Evolutionary conservation across 2,329 filamentous ascomycete genomes (phyloP), one percentile per base, ranked within the genome.

Genomic region (Periglandula ipomoeae): DNA sequence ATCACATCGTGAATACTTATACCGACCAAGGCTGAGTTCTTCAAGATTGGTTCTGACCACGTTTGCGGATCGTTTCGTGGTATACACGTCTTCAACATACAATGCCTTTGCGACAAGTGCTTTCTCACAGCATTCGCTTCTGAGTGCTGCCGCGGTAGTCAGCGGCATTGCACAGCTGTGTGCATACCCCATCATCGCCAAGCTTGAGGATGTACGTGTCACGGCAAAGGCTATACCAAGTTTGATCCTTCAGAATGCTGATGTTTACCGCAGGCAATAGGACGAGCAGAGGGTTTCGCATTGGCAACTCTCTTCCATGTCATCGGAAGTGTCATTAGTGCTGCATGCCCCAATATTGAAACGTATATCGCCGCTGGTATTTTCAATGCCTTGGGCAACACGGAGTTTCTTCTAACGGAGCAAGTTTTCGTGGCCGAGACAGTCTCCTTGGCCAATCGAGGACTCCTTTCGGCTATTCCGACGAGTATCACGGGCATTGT

Each of bases 351-450:
- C 5, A 71, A 73, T 44, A 68, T 80, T 4, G 65, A 67, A n/a
- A 74, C 72, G 0, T 81, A 76, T 57, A 70, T 75, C 49, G 58
- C 75, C 3, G 76, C 73, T 7, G 71, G 77, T 43, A 75, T 84
- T 8, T 79, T 84, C 49, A 82, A 82, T 55, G 72, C 73, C n/a
- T 72, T 79, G 38, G 80, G 81, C n/a, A 60, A 59, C 10, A 62
- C 61, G 0, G 61, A 60, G 15, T 66, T 62, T 46, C 54, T 52
- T 11, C 62, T 66, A 13, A 65, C 60, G 52, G 61, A 65, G 44
- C 62, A 66, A 43, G 59, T 84, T 20, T 79, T 84, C 57, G 78
- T 80, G 49, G 76, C 80, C 27, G 81, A 85, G 55, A 79, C 77
- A 1, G 79, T 79, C 9, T 73, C 70, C 38, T 66, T 84, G 26